These are phyloP conservation scores for Kappamyces sp. DNA, from an alignment of 192 early-diverging fungal species.

Conservation along the genomic window DNA sequence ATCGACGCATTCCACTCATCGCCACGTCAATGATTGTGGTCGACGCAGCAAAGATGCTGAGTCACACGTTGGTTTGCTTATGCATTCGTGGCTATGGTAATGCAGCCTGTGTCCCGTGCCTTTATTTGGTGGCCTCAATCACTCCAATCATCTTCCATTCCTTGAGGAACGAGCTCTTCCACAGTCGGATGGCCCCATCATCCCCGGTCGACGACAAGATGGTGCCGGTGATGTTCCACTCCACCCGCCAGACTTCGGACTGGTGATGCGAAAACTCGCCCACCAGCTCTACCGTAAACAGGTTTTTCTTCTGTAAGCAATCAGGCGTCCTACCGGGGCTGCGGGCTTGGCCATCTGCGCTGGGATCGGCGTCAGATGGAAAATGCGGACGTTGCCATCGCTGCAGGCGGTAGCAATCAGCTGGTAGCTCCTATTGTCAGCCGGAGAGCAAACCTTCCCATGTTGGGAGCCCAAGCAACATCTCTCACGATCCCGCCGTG, in stretches of 20 bases:
- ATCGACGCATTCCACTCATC: too few relatives aligned
- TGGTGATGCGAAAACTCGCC: conserved; percentile 59
- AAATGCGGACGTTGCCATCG: conserved; percentile 71
- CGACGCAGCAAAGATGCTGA: too few relatives aligned
- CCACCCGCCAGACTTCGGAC: conserved; percentile 67
- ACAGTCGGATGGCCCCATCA: conserved; percentile 74
- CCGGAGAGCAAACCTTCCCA: conserved; percentile 28
- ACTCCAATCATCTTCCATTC: background rate
- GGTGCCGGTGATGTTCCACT: conserved; percentile 83
- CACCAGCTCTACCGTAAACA: conserved; percentile 49
- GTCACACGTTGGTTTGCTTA: too few relatives aligned
- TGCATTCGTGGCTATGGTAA: too few relatives aligned
- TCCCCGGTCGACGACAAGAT: conserved; percentile 72
- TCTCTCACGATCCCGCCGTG: conserved; percentile 64
- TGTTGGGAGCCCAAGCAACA: conserved; percentile 50
- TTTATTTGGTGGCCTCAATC: too few relatives aligned
- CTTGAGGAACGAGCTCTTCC: conserved; percentile 49
- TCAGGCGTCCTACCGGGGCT: background rate
- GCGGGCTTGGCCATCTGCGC: conserved; percentile 9
- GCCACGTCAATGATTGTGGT: too few relatives aligned
- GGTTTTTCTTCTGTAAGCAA: conserved; percentile 17
- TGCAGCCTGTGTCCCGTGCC: too few relatives aligned
- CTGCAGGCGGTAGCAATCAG: conserved; percentile 77
- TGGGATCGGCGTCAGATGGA: conserved; percentile 52
- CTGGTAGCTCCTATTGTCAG: conserved; percentile 52